Conservation (phyloP, 2,329 filamentous ascomycete genomes). For the Colletotrichum chrysophilum region DNA sequence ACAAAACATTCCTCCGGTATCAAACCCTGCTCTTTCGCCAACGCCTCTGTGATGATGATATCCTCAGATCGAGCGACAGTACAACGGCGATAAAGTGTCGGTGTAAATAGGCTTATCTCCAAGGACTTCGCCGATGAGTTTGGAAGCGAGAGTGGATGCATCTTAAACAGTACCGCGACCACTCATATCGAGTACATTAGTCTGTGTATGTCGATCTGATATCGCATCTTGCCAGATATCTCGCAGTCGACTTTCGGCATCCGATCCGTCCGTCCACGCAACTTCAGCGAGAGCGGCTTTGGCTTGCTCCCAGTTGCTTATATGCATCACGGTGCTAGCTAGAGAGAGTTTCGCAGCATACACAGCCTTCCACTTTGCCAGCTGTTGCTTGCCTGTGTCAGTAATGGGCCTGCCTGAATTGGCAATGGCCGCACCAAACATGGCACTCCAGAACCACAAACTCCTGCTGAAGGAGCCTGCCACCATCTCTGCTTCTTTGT, state of each 20-base stretch:
- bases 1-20: background rate
- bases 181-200: background rate
- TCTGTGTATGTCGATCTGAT: conserved; percentile 18
- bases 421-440: conserved; percentile 49
- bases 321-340: conserved; percentile 40
- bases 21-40: background rate
- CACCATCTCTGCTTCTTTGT: conserved; percentile 43
- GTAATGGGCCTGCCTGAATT: conserved; percentile 40
- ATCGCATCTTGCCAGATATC: conserved; percentile 47
- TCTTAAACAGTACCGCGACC: background rate
- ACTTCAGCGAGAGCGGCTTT: conserved; percentile 41
- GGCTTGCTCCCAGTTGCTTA: conserved; percentile 43
- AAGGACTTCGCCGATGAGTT: background rate
- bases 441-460: conserved; percentile 51
- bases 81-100: background rate
- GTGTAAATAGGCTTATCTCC: background rate
- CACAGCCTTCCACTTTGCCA: conserved; percentile 39
- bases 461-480: conserved; percentile 46
- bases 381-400: conserved; percentile 38
- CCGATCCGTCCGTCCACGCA: conserved; percentile 44
- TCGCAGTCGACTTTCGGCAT: conserved; percentile 43
- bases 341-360: conserved; percentile 47
- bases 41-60: background rate
- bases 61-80: background rate
- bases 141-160: background rate